Conservation (phyloP, 1,284 basidiomycete species). For the Moniliella sp. region DNA sequence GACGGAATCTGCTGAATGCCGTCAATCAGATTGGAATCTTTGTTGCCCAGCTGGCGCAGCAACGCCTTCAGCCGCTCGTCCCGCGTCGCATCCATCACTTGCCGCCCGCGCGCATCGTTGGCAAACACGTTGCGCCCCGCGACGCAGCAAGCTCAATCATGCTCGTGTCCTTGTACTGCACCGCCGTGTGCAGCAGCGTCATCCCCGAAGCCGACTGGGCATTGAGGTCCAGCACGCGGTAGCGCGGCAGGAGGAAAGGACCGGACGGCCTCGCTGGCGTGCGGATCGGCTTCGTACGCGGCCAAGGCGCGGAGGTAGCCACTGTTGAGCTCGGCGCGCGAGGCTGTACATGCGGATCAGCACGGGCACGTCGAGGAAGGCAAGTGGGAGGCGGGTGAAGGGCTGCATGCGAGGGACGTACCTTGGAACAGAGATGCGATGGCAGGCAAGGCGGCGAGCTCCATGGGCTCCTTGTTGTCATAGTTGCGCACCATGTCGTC, state of each 20-base stretch:
- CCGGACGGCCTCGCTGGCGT: constrained; percentile 41
- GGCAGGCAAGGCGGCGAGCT: constrained; percentile 46
- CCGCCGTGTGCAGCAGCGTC: constrained; percentile 69
- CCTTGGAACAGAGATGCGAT: constrained; percentile 56
- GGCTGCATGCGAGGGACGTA: constrained; percentile 30
- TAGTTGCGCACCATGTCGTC: constrained; percentile 58
- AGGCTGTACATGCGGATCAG: too few relatives aligned
- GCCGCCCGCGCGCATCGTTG: constrained; percentile 54
- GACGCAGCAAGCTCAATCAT: constrained; percentile 63
- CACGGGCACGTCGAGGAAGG: too few relatives aligned
- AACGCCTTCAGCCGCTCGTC: constrained; percentile 43
- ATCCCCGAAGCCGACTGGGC: constrained; percentile 38
- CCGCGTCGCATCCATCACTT: constrained; percentile 51
- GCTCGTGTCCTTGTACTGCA: constrained; percentile 54
- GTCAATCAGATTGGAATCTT: constrained; percentile 27
- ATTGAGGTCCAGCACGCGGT: constrained; percentile 18
- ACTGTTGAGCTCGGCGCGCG: constrained; percentile 54
- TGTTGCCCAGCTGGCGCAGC: constrained; percentile 45
- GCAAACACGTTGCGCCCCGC: constrained; percentile 77
- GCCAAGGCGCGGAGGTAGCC: constrained; percentile 50
- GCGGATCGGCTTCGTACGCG: constrained; percentile 39
- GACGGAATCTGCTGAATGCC: constrained; percentile 36
- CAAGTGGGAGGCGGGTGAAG: constrained; percentile 8
- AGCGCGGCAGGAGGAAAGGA: constrained; percentile 12
- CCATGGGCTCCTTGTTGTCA: constrained; percentile 50